phyloP scores from a whole-genome alignment of 2,329 filamentous ascomycete genomes.

The Scedosporium aurantiacum region DNA sequence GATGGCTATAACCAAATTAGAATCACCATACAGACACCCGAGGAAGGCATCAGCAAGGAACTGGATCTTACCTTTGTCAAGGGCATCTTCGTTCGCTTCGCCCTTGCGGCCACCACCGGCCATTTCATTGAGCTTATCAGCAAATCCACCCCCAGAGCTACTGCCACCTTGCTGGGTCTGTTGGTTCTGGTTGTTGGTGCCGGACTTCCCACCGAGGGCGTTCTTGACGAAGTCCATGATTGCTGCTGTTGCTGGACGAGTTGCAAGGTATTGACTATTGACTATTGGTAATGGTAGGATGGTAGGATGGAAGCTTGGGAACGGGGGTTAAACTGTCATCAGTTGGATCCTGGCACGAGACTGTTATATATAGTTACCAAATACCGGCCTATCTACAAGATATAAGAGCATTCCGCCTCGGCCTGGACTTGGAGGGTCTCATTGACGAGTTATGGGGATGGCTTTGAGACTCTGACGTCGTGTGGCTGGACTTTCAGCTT shows the following conservation, averaged over 20 bases:
- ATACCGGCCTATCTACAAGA: too few species aligned
- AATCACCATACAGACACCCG: neutral
- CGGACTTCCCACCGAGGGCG: constrained; percentile 20
- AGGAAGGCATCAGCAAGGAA: neutral
- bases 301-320: too few species aligned
- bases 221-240: constrained; percentile 48
- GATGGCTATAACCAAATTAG: constrained; percentile 40
- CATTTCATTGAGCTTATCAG: constrained; percentile 57
- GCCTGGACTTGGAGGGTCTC: too few species aligned
- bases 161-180: neutral
- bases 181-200: constrained; percentile 15
- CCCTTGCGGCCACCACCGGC: constrained; percentile 63
- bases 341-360: too few species aligned
- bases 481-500: too few species aligned
- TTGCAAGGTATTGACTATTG: too few species aligned
- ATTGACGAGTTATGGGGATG: too few species aligned
- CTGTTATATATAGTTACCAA: too few species aligned
- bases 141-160: constrained; percentile 18
- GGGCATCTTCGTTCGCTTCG: constrained; percentile 72
- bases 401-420: too few species aligned
- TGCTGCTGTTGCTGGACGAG: neutral
- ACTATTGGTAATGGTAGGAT: too few species aligned
- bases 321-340: too few species aligned
- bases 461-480: too few species aligned
- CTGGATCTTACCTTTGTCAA: constrained; percentile 59